Percentiles rank a stretch among this genome's conserved stretches.
Evolutionary conservation across 495 filamentous ascomycete genomes (phyloP).

Genomic region (Bacidia gigantensis): DNA sequence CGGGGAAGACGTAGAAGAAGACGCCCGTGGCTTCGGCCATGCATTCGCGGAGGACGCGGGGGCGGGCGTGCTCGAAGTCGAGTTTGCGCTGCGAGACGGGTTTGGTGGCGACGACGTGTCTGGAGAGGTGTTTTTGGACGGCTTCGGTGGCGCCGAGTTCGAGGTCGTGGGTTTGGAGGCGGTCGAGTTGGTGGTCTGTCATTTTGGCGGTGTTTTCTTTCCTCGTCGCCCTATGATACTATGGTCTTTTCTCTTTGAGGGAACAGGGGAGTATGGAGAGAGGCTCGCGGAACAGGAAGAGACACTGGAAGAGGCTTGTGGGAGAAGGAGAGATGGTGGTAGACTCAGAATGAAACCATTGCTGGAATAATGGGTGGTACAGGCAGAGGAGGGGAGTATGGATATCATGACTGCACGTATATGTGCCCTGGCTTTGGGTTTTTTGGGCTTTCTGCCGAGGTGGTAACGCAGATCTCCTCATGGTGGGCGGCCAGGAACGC

Average conservation of each 20-base stretch:
- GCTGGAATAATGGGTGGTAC: no score
- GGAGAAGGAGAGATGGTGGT: neutral
- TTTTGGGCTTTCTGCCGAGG: neutral
- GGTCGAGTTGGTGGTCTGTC: slow-evolving; percentile 17
- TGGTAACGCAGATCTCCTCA: neutral
- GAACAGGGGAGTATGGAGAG: no score
- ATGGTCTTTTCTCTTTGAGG: no score
- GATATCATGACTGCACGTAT: neutral
- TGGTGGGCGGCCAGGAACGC: neutral
- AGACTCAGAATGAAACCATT: neutral
- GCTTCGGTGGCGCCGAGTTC: slow-evolving; percentile 38
- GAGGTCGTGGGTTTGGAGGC: slow-evolving; percentile 20
- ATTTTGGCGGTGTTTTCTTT: slow-evolving; percentile 8
- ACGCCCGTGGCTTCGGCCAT: slow-evolving; percentile 38
- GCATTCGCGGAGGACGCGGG: slow-evolving; percentile 33
- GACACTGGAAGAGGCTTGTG: neutral
- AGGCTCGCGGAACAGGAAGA: no score
- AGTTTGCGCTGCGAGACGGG: slow-evolving; percentile 36
- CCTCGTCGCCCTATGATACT: neutral
- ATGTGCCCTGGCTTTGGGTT: neutral
- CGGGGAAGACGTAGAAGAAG: slow-evolving; percentile 39
- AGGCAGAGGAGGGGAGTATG: neutral
- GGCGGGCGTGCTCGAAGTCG: slow-evolving; percentile 33
- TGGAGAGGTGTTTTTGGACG: slow-evolving; percentile 30
- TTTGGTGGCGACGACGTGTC: slow-evolving; percentile 30